Conservation (phyloP, 176 grass and related monocot genomes). For the Aegilops bicornis region DNA sequence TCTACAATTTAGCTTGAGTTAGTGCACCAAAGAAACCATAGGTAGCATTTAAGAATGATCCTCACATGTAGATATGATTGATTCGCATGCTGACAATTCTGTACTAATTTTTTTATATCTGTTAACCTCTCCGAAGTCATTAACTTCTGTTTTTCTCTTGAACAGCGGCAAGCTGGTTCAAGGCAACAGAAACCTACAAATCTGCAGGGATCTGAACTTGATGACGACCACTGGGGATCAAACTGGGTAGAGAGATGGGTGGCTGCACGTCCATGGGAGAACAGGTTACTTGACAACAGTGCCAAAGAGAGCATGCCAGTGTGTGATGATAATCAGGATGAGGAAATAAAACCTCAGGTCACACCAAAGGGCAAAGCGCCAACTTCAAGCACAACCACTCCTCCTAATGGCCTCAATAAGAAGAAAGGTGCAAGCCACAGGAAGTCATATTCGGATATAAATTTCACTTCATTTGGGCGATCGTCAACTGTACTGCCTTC, state of each 20-base stretch:
- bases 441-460: slow-evolving; percentile 73
- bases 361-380: slow-evolving; percentile 49
- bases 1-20: not conserved
- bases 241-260: slow-evolving; percentile 99
- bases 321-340: slow-evolving; percentile 49
- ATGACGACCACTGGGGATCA: slow-evolving; percentile 86
- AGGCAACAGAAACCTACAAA: slow-evolving; percentile 54
- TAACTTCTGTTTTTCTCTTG: slow-evolving; percentile 31
- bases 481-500: slow-evolving; percentile 42
- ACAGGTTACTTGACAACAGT: slow-evolving; percentile 76
- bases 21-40: not conserved
- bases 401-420: slow-evolving; percentile 34
- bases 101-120: not conserved
- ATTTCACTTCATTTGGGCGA: slow-evolving; percentile 50
- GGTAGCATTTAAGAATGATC: not conserved
- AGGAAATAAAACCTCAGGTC: slow-evolving; percentile 42
- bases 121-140: slow-evolving; percentile 1
- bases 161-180: slow-evolving; percentile 84
- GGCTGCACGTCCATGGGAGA: slow-evolving; percentile 96
- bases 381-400: slow-evolving; percentile 9
- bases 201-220: slow-evolving; percentile 48
- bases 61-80: not conserved
- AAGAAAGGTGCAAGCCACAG: slow-evolving; percentile 48
- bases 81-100: not conserved
- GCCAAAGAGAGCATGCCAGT: slow-evolving; percentile 49